Base-by-base conservation (phyloP, 139 green algal species). In the Picochlorum sp. region DNA sequence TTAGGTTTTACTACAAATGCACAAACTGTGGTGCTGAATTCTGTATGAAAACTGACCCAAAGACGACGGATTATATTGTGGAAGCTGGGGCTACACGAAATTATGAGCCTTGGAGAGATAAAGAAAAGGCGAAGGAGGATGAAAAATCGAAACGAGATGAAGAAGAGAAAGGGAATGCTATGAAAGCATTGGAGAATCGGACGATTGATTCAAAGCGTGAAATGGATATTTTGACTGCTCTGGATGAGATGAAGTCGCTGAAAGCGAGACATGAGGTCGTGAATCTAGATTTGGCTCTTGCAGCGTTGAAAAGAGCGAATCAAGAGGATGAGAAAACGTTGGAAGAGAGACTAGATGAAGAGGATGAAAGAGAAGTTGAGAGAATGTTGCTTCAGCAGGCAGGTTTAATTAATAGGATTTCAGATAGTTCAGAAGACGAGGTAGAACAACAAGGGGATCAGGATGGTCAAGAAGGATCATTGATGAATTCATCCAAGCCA, bases 41-140 rank as follows among this genome's bases (percentile, higher is more conserved):
- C 50, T 88, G 78, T 54, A 94, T 98, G 77, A 96, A 96, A 70
- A 99, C 92, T 1, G 92, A 98, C 62, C 93, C 93, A 7, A 77
- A 96, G 70, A 97, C 83, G 62, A 77, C 61, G 35, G 90, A 98
- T 72, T 99, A 99, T 70, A 65, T 81, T 5, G 65, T 96, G 59
- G 93, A 99, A 63, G 53, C 78, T 9, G 93, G 93, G n/a, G 92
- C 89, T 4, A 87, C 70, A 0, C 68, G 92, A 29, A 97, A 97
- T 75, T 96, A 93, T 61, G 92, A 98, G 74, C 89, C 87, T 16
- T 97, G 89, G 89, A 69, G 85, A 12, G 89, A 90, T 30, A 77
- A 82, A 52, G 85, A 87, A 30, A 59, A 66, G 59, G 51, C 54
- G 24, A 29, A 36, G 2, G 26, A 53, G 32, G 72, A 81, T 33